Conservation (phyloP, 106 monocot species). For the Acorus calamus region DNA sequence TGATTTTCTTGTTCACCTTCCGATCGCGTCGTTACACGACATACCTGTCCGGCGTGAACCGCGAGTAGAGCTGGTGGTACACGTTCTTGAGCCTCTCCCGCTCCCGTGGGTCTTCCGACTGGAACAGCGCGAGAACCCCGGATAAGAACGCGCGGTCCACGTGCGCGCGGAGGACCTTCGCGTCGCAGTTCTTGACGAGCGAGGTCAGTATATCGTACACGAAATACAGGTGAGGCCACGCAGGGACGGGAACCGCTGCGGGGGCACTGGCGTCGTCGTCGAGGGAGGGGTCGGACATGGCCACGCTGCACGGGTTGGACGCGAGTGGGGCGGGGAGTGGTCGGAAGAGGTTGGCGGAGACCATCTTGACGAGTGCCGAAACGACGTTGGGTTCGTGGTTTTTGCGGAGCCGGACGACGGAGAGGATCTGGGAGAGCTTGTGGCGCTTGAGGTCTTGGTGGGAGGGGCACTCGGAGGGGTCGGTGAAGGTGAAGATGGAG, state of each 20-base stretch:
- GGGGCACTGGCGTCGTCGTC: conserved; percentile 14
- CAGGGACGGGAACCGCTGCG: conserved; percentile 7
- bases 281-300: not conserved
- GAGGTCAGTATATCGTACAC: conserved; percentile 34
- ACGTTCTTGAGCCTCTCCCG: conserved; percentile 28
- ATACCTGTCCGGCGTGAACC: conserved; percentile 3
- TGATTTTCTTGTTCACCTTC: too few relatives aligned
- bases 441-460: conserved; percentile 27
- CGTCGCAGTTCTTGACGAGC: conserved; percentile 3
- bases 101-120: conserved; percentile 44
- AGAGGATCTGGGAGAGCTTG: conserved; percentile 27
- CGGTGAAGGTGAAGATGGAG: conserved; percentile 32
- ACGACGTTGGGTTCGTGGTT: conserved; percentile 3
- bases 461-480: conserved; percentile 13
- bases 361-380: conserved; percentile 24
- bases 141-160: conserved; percentile 25
- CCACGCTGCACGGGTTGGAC: not conserved
- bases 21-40: too few relatives aligned
- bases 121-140: conserved; percentile 19
- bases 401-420: conserved; percentile 11
- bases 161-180: conserved; percentile 12
- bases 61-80: conserved; percentile 34
- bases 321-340: conserved; percentile 15
- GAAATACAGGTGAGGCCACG: conserved; percentile 40
- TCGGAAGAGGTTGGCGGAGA: conserved; percentile 39